Conservation (phyloP, 208 protist genomes). For the Acanthamoeba royreba region DNA sequence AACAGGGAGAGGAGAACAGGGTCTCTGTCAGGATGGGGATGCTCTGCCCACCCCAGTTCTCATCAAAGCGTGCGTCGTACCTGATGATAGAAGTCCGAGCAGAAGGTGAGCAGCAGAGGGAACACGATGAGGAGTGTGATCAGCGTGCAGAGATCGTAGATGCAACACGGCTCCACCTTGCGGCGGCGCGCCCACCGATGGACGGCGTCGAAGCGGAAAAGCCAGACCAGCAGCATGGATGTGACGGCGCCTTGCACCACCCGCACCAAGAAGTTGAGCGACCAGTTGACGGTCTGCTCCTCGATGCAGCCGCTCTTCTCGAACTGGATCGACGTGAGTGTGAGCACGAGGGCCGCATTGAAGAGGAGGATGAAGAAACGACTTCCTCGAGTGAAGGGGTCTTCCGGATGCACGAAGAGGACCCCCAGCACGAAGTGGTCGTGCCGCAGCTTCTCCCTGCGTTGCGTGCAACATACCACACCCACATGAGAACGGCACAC, state of each 20-base stretch:
- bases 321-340: conserved; percentile 16
- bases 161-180: neutral
- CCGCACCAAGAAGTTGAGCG: neutral
- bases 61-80: too few species aligned
- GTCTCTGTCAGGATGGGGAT: neutral
- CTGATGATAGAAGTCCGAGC: conserved; percentile 29
- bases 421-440: conserved; percentile 36
- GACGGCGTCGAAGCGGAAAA: neutral
- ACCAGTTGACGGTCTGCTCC: conserved; percentile 11
- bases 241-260: conserved; percentile 3
- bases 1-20: neutral
- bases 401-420: conserved; percentile 7
- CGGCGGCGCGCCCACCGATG: neutral
- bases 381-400: neutral
- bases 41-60: too few species aligned
- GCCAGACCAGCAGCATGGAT: conserved; percentile 29
- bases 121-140: neutral
- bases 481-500: too few species aligned
- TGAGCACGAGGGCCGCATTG: conserved; percentile 1
- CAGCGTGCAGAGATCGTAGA: neutral
- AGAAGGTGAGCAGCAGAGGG: neutral
- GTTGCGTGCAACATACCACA: too few species aligned
- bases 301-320: neutral
- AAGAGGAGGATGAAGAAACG: conserved; percentile 13
- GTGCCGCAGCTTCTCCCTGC: conserved; percentile 25